Evolutionary conservation across 305 asterid species (phyloP).

Genomic region (Plantago coronopus): DNA sequence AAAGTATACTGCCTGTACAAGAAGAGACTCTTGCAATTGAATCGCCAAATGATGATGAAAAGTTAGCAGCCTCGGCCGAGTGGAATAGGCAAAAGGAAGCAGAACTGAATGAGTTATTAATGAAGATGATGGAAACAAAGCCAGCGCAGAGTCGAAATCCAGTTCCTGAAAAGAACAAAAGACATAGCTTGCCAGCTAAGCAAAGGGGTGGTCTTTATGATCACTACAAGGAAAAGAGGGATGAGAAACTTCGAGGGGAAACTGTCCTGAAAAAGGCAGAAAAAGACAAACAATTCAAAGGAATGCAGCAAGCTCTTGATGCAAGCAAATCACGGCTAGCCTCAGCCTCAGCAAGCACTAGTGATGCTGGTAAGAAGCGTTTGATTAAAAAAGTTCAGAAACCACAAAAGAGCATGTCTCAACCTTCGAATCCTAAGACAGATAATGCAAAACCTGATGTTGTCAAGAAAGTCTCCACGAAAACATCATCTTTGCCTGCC

Average conservation of each 20-base stretch:
- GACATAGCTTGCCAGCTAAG: slow-evolving; percentile 53
- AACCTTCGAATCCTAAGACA: slow-evolving; percentile 47
- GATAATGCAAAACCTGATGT: slow-evolving; percentile 45
- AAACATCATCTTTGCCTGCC: slow-evolving; percentile 58
- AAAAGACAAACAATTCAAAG: slow-evolving; percentile 51
- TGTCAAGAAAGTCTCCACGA: slow-evolving; percentile 53
- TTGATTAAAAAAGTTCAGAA: slow-evolving; percentile 56
- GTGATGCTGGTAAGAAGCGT: slow-evolving; percentile 44
- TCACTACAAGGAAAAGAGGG: slow-evolving; percentile 70
- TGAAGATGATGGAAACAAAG: slow-evolving; percentile 89
- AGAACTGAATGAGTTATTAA: slow-evolving; percentile 71
- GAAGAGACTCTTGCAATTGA: slow-evolving; percentile 40
- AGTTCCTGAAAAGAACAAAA: slow-evolving; percentile 41
- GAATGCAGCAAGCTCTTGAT: slow-evolving; percentile 42
- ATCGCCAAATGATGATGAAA: slow-evolving; percentile 39
- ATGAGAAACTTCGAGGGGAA: slow-evolving; percentile 60
- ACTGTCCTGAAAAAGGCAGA: slow-evolving; percentile 46
- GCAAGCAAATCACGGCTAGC: slow-evolving; percentile 47
- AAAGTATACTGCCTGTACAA: slow-evolving; percentile 28
- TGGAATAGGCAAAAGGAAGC: slow-evolving; percentile 95
- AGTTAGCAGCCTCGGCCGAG: slow-evolving; percentile 56
- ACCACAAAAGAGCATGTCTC: slow-evolving; percentile 41
- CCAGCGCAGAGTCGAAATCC: slow-evolving; percentile 47
- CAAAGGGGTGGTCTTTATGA: slow-evolving; percentile 60
- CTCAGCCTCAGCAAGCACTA: slow-evolving; percentile 39